A percentile compares a stretch with the other conserved stretches of the same genome.
phyloP scores from a whole-genome alignment of 2,329 filamentous ascomycete species.

The Pseudogymnoascus verrucosus region DNA sequence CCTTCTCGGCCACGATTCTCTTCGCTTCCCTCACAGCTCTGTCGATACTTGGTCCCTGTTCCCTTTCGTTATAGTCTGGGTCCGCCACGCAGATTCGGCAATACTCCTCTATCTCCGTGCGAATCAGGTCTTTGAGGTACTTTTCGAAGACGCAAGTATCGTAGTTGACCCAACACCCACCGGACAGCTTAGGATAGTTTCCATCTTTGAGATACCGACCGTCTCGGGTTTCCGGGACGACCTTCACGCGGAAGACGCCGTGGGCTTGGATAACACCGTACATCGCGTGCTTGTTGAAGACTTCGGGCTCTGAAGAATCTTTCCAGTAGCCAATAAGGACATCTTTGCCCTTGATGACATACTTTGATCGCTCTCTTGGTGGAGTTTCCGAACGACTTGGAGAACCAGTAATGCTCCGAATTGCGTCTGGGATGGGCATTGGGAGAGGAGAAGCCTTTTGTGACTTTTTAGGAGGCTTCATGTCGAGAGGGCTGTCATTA shows the following conservation, averaged over 20 bases:
- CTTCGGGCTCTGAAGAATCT: constrained; percentile 40
- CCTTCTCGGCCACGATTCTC: background rate
- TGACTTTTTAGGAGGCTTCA: constrained; percentile 22
- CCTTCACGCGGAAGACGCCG: constrained; percentile 58
- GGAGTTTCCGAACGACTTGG: background rate
- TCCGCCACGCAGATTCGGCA: constrained; percentile 53
- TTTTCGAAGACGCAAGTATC: constrained; percentile 53
- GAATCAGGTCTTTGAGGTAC: constrained; percentile 42
- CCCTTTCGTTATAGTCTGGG: constrained; percentile 43
- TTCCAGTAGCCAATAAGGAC: constrained; percentile 50
- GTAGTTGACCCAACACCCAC: constrained; percentile 54
- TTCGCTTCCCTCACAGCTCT: constrained; percentile 13
- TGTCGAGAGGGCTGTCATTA: constrained; percentile 9
- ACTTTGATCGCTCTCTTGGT: background rate
- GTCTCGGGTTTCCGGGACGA: constrained; percentile 52
- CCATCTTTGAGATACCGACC: constrained; percentile 45
- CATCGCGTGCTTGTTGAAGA: constrained; percentile 50
- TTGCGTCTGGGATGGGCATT: background rate
- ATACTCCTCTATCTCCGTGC: constrained; percentile 56
- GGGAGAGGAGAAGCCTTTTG: background rate
- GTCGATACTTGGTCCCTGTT: constrained; percentile 21
- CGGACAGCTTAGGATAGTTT: constrained; percentile 53
- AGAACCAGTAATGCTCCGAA: background rate
- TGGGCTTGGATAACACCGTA: constrained; percentile 55
- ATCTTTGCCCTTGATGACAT: constrained; percentile 18